These are phyloP conservation scores for Platanthera guangdongensis DNA, from an alignment of 106 monocot species.

Conservation along the genomic window DNA sequence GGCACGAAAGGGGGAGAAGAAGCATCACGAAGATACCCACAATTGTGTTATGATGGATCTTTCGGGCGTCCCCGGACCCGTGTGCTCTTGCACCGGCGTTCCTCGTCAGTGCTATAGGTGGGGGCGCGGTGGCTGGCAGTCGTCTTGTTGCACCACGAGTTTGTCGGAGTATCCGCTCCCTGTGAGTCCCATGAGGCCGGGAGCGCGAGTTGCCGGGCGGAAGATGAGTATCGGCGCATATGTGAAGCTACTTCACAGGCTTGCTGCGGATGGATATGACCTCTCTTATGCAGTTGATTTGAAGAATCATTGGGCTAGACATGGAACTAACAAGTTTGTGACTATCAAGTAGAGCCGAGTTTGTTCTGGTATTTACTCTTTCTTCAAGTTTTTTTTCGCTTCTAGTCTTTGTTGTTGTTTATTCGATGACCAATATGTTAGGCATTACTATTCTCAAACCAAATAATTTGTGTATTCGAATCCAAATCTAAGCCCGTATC, in stretches of 20 bases:
- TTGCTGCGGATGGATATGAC: conserved; percentile 36
- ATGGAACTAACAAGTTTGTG: conserved; percentile 69
- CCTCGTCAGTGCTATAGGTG: conserved; percentile 62
- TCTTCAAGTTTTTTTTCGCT: background rate
- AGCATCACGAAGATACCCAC: conserved; percentile 20
- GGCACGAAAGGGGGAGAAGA: conserved; percentile 35
- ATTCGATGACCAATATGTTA: background rate
- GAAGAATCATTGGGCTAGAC: conserved; percentile 63
- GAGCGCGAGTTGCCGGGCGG: conserved; percentile 53
- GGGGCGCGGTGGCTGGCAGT: conserved; percentile 82
- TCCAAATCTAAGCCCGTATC: no score
- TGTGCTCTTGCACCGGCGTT: conserved; percentile 67
- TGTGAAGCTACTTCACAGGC: conserved; percentile 51
- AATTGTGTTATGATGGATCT: conserved; percentile 30
- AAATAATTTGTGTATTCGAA: background rate
- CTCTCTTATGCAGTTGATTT: conserved; percentile 48
- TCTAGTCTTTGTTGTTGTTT: background rate
- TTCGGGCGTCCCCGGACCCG: conserved; percentile 45
- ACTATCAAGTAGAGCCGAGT: conserved; percentile 39
- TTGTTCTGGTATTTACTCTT: background rate
- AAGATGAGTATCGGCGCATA: conserved; percentile 79
- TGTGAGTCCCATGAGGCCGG: conserved; percentile 53
- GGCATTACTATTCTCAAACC: background rate
- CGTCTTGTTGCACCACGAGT: conserved; percentile 62
- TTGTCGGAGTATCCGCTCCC: conserved; percentile 77